Evolutionary conservation across 2,329 filamentous ascomycete genomes (phyloP), one percentile per base, ranked within the genome.

Genomic region (Exophiala phaeomuriformis): DNA sequence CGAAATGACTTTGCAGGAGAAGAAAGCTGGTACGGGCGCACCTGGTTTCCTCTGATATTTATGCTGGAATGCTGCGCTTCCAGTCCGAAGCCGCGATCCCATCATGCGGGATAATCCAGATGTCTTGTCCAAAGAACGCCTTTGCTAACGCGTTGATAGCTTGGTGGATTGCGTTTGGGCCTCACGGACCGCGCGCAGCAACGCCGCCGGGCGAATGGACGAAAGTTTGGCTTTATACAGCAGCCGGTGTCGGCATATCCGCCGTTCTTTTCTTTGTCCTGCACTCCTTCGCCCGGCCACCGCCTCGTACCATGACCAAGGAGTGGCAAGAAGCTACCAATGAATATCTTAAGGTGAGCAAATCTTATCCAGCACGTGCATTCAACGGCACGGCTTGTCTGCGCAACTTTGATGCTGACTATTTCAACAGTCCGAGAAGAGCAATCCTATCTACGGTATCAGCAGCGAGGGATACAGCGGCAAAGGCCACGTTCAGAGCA

Each of bases 91-190:
- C 40, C 29, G 12, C 3, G 10, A 29, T 30, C 4, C 40, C 28
- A n/a, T 2, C n/a, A 27, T 30, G 10, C 12, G n/a, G 10, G 28
- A 12, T 6, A 51, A 19, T 10, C n/a, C 43, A 32, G 37, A 28
- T 37, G 5, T 31, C n/a, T 32, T 51, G 44, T 49, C 47, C 49
- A 45, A 37, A 47, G 3, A 43, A 47, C 56, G 64, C 59, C 53
- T 62, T 69, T 52, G 67, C 59, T 58, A 27, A 52, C 37, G 7
- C 12, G 29, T 44, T 37, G 28, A 28, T 71, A 98, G 93, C 93
- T 62, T 98, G 97, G 83, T 98, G 88, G 85, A 95, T 98, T 69
- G 90, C 93, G 63, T 98, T 98, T 71, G 93, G 93, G 63, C 85
- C 90, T 68, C 93, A 98, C 75, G 93, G 93, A 55, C 93, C 93